Conservation (phyloP, 2,329 filamentous ascomycete species). For the Hymenoscyphus albidus region DNA sequence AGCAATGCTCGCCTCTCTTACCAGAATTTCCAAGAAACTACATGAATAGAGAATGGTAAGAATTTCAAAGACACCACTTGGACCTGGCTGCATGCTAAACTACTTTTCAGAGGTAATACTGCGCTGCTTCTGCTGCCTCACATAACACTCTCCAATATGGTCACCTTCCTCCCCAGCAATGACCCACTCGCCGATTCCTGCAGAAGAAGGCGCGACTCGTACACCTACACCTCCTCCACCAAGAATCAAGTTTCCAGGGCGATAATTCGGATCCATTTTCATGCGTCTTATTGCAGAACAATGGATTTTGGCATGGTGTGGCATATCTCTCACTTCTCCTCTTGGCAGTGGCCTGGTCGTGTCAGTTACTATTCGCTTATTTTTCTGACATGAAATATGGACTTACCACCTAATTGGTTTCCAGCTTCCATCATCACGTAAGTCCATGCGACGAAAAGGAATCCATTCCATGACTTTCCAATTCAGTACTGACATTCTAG, state of each 20-base stretch:
- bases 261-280: slow-evolving; percentile 48
- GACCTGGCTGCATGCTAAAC: background rate
- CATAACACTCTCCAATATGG: slow-evolving; percentile 8
- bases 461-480: slow-evolving; percentile 64
- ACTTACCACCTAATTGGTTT: slow-evolving; percentile 51
- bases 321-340: slow-evolving; percentile 58
- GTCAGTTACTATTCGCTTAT: background rate
- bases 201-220: slow-evolving; percentile 44
- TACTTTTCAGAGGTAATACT: background rate
- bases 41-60: background rate
- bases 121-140: background rate
- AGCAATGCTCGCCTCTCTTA: no score
- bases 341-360: slow-evolving; percentile 46
- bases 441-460: slow-evolving; percentile 58
- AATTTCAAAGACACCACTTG: background rate
- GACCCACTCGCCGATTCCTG: slow-evolving; percentile 53
- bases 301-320: slow-evolving; percentile 52
- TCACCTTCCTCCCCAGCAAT: slow-evolving; percentile 44
- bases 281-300: slow-evolving; percentile 55
- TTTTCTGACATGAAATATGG: background rate
- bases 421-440: slow-evolving; percentile 55
- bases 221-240: slow-evolving; percentile 58
- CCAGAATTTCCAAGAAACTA: background rate
- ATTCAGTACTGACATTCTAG: slow-evolving; percentile 42
- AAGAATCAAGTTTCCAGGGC: slow-evolving; percentile 56